Percentiles rank a stretch among this genome's conserved stretches.
Conservation (phyloP, 2,329 filamentous ascomycete species). For the Ceratocystiopsis brevicomis region DNA sequence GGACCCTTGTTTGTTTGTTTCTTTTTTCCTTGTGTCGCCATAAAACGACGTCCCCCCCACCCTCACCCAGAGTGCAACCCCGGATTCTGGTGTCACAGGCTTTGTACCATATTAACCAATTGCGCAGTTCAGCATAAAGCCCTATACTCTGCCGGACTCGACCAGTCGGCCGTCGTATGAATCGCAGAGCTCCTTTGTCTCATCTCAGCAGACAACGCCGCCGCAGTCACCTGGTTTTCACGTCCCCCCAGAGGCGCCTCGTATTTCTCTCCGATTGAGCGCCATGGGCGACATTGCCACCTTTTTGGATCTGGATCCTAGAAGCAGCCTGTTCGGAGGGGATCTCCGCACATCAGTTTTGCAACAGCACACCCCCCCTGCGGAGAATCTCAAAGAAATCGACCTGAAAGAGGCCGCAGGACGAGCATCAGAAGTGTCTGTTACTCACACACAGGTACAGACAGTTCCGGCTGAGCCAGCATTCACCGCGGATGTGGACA, state of each 20-base stretch:
- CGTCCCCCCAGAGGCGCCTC: slow-evolving; percentile 11
- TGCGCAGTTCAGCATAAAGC: slow-evolving; percentile 13
- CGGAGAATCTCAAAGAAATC: not conserved
- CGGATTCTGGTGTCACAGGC: too few species aligned
- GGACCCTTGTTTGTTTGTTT: slow-evolving; percentile 12
- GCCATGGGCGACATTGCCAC: slow-evolving; percentile 5
- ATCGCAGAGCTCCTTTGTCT: slow-evolving; percentile 4
- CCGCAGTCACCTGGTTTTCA: slow-evolving; percentile 6
- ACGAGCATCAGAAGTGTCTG: too few species aligned
- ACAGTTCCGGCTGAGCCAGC: too few species aligned
- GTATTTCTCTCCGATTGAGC: slow-evolving; percentile 13
- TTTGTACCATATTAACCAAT: not conserved
- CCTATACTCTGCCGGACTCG: slow-evolving; percentile 9
- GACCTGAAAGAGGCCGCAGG: too few species aligned
- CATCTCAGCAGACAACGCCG: slow-evolving; percentile 7
- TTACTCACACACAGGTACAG: too few species aligned
- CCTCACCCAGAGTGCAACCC: too few species aligned
- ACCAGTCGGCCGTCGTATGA: slow-evolving; percentile 1
- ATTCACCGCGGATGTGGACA: too few species aligned
- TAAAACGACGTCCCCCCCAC: too few species aligned
- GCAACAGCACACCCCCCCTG: slow-evolving; percentile 11
- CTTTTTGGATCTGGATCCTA: slow-evolving; percentile 9
- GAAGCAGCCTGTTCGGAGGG: slow-evolving; percentile 5
- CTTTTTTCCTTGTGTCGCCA: not conserved
- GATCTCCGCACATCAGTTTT: too few species aligned